Percentiles rank a stretch among this genome's conserved stretches.
Evolutionary conservation across 2,329 filamentous ascomycete genomes (phyloP).

Genomic region (Pseudophaeomoniella oleicola): DNA sequence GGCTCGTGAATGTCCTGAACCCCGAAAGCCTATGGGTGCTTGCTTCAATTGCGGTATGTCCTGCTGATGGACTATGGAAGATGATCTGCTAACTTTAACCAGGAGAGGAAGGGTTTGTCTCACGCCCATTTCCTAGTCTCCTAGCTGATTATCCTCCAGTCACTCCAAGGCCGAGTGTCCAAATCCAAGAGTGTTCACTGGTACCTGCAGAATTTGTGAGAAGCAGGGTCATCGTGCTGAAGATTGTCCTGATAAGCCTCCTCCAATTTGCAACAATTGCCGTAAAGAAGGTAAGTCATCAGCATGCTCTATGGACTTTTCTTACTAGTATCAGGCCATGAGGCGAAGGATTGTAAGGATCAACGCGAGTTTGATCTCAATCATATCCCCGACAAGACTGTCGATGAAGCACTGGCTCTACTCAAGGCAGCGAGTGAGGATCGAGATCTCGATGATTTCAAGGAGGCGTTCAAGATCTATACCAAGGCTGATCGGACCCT

Average conservation of each 20-base stretch:
- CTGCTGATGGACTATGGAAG: too few species aligned
- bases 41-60: constrained; percentile 30
- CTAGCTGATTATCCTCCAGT: constrained; percentile 11
- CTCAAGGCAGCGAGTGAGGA: constrained; percentile 33
- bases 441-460: constrained; percentile 37
- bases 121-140: neutral
- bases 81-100: too few species aligned
- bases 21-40: constrained; percentile 20
- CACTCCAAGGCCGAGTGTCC: constrained; percentile 30
- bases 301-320: constrained; percentile 2
- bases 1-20: constrained; percentile 26
- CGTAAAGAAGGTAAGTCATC: constrained; percentile 24
- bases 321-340: constrained; percentile 23
- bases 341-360: constrained; percentile 27
- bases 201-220: constrained; percentile 30
- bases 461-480: constrained; percentile 34
- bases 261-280: constrained; percentile 32
- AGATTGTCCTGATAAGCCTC: constrained; percentile 28
- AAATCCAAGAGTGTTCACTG: constrained; percentile 31
- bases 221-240: constrained; percentile 28
- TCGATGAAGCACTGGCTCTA: constrained; percentile 34
- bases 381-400: constrained; percentile 29
- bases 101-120: constrained; percentile 23
- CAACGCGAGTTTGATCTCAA: constrained; percentile 28
- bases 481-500: constrained; percentile 31